Evolutionary conservation across 2,329 filamentous ascomycete species (phyloP), one percentile per base, ranked within the genome.

Genomic region (Nannizziopsis barbatae): DNA sequence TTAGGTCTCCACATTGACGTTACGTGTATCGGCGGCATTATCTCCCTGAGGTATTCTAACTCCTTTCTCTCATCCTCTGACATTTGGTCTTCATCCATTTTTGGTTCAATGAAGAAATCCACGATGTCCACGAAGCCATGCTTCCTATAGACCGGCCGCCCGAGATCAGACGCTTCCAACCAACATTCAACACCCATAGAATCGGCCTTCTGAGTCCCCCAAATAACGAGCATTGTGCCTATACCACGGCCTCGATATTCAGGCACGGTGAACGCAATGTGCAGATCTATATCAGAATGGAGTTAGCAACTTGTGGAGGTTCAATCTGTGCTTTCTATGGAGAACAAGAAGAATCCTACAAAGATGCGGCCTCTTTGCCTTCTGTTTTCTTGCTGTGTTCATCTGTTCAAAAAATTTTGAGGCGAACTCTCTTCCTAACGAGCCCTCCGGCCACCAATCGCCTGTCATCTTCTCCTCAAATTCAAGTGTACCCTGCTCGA

Each of bases 401-500:
- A 55, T 46, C 37, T 56, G 53, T 37, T 50, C 46, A 33, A 59
- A 51, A 17, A 53, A 45, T 39, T 53, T 42, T 7, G 52, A 55
- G 9, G 55, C 54, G 46, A 55, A 55, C 12, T 56, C 52, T 41
- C 57, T 45, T 14, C 44, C 42, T 43, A 51, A 31, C 30, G 51
- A 45, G 37, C 55, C 60, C 38, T 65, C 56, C 0, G 63, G 64
- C 37, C 61, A 65, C 64, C 63, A 65, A 8, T 56, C 57, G 10
- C 58, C 61, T 15, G 47, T 42, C 15, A 38, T 18, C 10, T 49
- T 32, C 11, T 51, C 40, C 12, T 30, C 42, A 2, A 40, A 20
- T 10, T 49, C 22, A 41, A 61, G 65, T 0, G 60, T 62, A 45
- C 63, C 59, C 17, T 58, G 55, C 10, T 56, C 45, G 49, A 60